phyloP scores from a whole-genome alignment of 139 green algal genomes.

The Mesotaenium endlicherianum region DNA sequence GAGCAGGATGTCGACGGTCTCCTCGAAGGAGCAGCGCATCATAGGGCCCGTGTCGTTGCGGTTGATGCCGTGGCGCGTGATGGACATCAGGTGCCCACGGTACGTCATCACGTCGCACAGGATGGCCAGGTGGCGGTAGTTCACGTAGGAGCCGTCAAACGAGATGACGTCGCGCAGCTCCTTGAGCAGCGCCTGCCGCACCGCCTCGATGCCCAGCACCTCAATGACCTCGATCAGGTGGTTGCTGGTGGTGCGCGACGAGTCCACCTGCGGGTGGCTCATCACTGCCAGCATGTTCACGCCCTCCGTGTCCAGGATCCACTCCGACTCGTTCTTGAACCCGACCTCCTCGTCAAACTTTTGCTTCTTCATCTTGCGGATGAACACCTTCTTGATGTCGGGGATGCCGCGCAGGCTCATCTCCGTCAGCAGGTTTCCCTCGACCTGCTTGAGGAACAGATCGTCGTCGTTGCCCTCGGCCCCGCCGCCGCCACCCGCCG shows the following conservation, averaged over 20 bases:
- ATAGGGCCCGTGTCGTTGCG: constrained; percentile 81
- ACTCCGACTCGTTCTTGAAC: constrained; percentile 79
- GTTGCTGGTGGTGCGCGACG: constrained; percentile 72
- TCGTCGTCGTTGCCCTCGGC: constrained; percentile 50
- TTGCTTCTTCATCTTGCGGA: constrained; percentile 78
- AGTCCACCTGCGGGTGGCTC: constrained; percentile 83
- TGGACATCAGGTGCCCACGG: constrained; percentile 94
- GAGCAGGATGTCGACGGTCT: constrained; percentile 96
- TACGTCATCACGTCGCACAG: constrained; percentile 86
- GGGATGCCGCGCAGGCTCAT: constrained; percentile 73
- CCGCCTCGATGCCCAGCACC: constrained; percentile 95
- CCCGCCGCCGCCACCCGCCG: not conserved
- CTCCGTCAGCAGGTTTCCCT: constrained; percentile 72
- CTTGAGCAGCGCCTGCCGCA: constrained; percentile 80
- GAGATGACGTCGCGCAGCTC: constrained; percentile 97
- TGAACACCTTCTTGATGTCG: constrained; percentile 90
- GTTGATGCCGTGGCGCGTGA: constrained; percentile 99
- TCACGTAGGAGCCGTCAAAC: constrained; percentile 97
- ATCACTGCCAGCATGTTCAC: constrained; percentile 93
- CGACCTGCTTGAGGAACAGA: constrained; percentile 77
- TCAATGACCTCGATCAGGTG: constrained; percentile 65
- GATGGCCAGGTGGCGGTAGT: constrained; percentile 92
- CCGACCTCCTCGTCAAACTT: constrained; percentile 46
- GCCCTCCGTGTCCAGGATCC: constrained; percentile 97
- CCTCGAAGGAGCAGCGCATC: constrained; percentile 95